Percentiles rank a stretch among this genome's conserved stretches.
Evolutionary conservation across 176 grass and related monocot species (phyloP).

Genomic region (Musa beccarii): DNA sequence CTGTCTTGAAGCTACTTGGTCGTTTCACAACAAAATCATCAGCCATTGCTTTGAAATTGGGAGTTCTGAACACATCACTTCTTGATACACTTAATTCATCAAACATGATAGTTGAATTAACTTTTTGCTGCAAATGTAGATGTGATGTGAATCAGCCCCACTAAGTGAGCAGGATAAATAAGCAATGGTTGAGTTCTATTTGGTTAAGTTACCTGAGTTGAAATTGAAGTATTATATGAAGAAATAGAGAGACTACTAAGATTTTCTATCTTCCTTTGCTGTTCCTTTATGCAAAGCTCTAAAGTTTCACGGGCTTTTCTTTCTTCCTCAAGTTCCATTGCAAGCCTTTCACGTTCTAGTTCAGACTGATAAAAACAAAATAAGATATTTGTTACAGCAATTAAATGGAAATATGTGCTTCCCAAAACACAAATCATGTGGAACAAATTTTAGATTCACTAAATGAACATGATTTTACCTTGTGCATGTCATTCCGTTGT

Average conservation of each 20-base stretch:
- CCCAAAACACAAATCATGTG: constrained; percentile 7
- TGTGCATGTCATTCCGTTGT: constrained; percentile 91
- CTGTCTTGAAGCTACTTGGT: constrained; percentile 36
- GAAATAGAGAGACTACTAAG: constrained; percentile 27
- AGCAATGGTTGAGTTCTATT: neutral
- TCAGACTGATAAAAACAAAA: constrained; percentile 48
- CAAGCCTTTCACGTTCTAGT: constrained; percentile 68
- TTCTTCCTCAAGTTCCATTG: constrained; percentile 90
- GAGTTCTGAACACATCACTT: constrained; percentile 52
- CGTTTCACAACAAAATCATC: constrained; percentile 50
- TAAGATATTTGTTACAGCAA: neutral
- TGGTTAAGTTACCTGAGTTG: constrained; percentile 37
- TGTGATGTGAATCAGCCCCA: neutral
- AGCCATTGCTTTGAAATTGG: constrained; percentile 41
- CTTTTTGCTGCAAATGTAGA: constrained; percentile 6
- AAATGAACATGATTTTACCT: constrained; percentile 27
- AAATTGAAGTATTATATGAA: constrained; percentile 28
- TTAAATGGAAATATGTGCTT: constrained; percentile 9
- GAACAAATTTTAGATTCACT: neutral
- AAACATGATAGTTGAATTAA: neutral
- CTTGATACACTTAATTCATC: constrained; percentile 28
- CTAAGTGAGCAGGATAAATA: too few species aligned
- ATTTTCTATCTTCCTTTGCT: constrained; percentile 52
- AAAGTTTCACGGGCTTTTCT: constrained; percentile 49
- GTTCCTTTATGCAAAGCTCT: constrained; percentile 41